Conservation (phyloP, 2,329 filamentous ascomycete species). For the Ploettnerulaceae sp. region DNA sequence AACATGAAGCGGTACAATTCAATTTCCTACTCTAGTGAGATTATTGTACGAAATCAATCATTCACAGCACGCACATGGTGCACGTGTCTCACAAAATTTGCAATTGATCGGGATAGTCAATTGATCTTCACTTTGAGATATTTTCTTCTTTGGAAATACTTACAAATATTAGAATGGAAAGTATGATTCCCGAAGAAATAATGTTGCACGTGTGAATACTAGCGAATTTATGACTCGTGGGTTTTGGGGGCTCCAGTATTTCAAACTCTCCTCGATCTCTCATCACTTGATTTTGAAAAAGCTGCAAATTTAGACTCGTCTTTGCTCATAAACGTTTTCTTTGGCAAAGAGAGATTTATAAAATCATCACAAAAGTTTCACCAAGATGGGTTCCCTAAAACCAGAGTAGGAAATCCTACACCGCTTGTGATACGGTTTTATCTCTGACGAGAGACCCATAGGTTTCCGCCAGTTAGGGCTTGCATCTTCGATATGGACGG, state of each 20-base stretch:
- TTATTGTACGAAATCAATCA: too few species aligned
- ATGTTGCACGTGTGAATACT: constrained; percentile 1
- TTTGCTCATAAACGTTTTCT: neutral
- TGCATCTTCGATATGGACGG: constrained; percentile 99
- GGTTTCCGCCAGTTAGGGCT: constrained; percentile 74
- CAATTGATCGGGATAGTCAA: too few species aligned
- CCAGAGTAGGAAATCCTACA: constrained; percentile 5
- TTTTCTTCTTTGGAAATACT: too few species aligned
- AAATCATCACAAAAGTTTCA: neutral
- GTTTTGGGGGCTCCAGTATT: neutral
- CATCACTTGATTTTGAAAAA: neutral
- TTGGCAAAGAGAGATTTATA: neutral
- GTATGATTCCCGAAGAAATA: too few species aligned
- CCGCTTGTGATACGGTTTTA: neutral
- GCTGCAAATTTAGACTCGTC: neutral
- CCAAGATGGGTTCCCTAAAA: constrained; percentile 4
- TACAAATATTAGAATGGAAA: too few species aligned
- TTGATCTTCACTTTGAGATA: too few species aligned
- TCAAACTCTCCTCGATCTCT: neutral
- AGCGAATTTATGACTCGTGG: neutral
- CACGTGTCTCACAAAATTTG: too few species aligned
- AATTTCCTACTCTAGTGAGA: too few species aligned
- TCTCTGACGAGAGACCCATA: constrained; percentile 37
- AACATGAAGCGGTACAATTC: too few species aligned
- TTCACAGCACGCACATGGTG: too few species aligned